These are phyloP conservation scores for Baudoinia panamericana DNA, from an alignment of 495 filamentous ascomycete genomes.

Conservation along the genomic window DNA sequence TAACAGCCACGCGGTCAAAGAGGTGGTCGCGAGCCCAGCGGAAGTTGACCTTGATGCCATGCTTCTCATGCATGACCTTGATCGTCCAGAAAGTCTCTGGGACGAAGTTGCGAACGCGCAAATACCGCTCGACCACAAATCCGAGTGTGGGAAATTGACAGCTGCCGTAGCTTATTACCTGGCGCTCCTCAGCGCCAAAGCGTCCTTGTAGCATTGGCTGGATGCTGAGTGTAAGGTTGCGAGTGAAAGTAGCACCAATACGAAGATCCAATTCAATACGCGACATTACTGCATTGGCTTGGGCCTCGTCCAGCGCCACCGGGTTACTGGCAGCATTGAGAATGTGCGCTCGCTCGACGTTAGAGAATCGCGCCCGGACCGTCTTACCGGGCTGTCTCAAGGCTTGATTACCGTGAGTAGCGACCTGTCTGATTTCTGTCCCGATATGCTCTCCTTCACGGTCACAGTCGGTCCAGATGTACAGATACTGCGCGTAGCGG, in stretches of 20 bases:
- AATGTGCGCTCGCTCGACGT: constrained; percentile 91
- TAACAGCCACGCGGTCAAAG: constrained; percentile 74
- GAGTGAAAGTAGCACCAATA: constrained; percentile 82
- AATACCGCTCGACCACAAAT: constrained; percentile 93
- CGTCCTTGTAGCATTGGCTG: constrained; percentile 51
- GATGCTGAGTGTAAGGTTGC: constrained; percentile 68
- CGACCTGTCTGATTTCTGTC: constrained; percentile 75
- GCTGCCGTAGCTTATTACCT: constrained; percentile 85
- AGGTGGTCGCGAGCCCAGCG: constrained; percentile 70
- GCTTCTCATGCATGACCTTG: constrained; percentile 63
- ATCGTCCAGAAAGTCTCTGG: constrained; percentile 89
- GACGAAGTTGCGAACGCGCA: constrained; percentile 81
- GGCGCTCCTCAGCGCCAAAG: constrained; percentile 30
- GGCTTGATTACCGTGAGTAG: constrained; percentile 53
- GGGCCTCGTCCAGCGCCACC: constrained; percentile 64
- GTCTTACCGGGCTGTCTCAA: constrained; percentile 45
- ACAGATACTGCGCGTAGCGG: constrained; percentile 51
- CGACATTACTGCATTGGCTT: constrained; percentile 77
- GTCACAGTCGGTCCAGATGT: constrained; percentile 99
- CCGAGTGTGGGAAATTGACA: constrained; percentile 96
- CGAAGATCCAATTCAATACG: constrained; percentile 87
- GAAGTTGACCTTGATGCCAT: constrained; percentile 71
- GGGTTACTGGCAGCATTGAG: constrained; percentile 68
- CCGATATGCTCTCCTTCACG: constrained; percentile 96
- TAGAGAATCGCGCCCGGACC: constrained; percentile 82